A percentile compares a stretch with the other conserved stretches of the same genome.
phyloP scores from a whole-genome alignment of 768 basidiomycete species.

The Pulveroboletus sp. region DNA sequence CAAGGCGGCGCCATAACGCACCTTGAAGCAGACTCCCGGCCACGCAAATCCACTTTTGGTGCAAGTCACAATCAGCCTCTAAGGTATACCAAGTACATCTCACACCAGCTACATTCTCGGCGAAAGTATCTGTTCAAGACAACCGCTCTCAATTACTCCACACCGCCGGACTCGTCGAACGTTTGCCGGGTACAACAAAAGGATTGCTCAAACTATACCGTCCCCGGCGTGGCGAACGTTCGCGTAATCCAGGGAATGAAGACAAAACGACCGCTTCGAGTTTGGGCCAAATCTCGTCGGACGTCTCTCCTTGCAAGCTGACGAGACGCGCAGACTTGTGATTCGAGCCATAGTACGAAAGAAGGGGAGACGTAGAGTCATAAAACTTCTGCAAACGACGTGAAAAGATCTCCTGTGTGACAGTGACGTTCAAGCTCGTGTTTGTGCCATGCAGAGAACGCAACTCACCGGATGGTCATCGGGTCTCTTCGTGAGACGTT shows the following conservation, averaged over 20 bases:
- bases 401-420: slow-evolving; percentile 65
- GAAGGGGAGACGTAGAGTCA: slow-evolving; percentile 73
- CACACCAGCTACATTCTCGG: no score
- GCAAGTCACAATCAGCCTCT: background rate
- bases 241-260: slow-evolving; percentile 56
- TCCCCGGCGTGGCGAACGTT: slow-evolving; percentile 45
- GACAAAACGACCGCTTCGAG: slow-evolving; percentile 59
- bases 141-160: slow-evolving; percentile 13
- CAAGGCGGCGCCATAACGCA: no score
- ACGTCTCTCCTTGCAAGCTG: slow-evolving; percentile 67
- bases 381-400: slow-evolving; percentile 77
- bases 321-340: slow-evolving; percentile 43
- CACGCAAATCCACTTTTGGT: background rate
- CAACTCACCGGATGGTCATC: slow-evolving; percentile 84
- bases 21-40: no score
- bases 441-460: background rate
- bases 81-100: no score
- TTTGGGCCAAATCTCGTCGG: slow-evolving; percentile 88
- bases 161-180: slow-evolving; percentile 9
- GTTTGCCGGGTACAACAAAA: slow-evolving; percentile 34
- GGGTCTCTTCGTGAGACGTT: slow-evolving; percentile 80
- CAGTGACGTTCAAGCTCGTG: slow-evolving; percentile 5
- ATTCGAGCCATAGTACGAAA: slow-evolving; percentile 58
- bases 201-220: slow-evolving; percentile 54
- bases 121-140: no score